These are phyloP conservation scores for Phytophthora lateralis DNA, from an alignment of 352 stramenopile genomes.

Conservation along the genomic window DNA sequence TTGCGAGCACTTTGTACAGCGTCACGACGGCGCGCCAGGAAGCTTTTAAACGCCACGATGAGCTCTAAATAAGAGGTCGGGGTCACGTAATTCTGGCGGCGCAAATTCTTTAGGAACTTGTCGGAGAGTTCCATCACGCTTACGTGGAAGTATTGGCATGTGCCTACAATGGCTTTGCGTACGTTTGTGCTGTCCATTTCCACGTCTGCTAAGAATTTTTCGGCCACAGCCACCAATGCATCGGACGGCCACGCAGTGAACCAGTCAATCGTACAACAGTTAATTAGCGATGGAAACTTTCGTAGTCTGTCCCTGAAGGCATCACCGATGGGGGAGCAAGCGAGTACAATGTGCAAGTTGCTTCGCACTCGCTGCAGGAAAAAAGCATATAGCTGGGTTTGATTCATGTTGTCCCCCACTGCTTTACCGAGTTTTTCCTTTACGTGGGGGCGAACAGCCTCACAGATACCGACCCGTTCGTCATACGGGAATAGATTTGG, in stretches of 20 bases:
- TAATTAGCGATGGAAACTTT: constrained; percentile 96
- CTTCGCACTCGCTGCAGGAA: constrained; percentile 92
- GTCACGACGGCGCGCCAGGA: constrained; percentile 81
- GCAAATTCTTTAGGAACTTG: constrained; percentile 82
- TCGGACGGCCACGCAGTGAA: constrained; percentile 95
- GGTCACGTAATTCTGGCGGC: constrained; percentile 95
- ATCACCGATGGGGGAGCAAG: constrained; percentile 94
- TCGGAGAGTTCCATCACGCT: constrained; percentile 87
- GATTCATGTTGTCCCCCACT: constrained; percentile 92
- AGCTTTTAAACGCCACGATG: constrained; percentile 94
- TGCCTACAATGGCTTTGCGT: constrained; percentile 85
- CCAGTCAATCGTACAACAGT: constrained; percentile 98
- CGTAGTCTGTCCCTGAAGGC: constrained; percentile 93
- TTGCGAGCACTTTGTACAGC: constrained; percentile 83
- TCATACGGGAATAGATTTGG: constrained; percentile 95
- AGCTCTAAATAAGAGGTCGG: constrained; percentile 96
- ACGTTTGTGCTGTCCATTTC: constrained; percentile 85
- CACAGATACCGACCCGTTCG: constrained; percentile 90
- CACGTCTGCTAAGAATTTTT: constrained; percentile 92
- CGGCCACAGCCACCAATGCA: constrained; percentile 92
- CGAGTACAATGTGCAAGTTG: constrained; percentile 95
- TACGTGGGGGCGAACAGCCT: constrained; percentile 89
- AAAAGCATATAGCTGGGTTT: constrained; percentile 90
- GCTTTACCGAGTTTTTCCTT: constrained; percentile 92
- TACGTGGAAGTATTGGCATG: constrained; percentile 94